Base-by-base conservation (phyloP, 805 yeast species). In the Myxozyma mucilagina region DNA sequence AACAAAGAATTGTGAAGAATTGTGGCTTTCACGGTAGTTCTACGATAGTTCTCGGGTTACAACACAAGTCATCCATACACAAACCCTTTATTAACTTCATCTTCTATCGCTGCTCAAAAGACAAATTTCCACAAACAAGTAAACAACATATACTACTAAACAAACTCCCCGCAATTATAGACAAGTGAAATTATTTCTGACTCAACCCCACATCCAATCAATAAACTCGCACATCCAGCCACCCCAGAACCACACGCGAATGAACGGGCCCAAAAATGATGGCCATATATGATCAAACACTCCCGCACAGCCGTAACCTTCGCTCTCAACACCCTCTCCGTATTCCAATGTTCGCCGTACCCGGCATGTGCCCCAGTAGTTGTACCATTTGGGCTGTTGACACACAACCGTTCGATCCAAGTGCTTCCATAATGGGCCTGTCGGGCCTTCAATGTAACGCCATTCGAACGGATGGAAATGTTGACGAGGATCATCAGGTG, bases 381-480 rank as follows among this genome's bases (percentile, higher is more conserved):
- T 92, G 94, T 96, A 93, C 97, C 97, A 90, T 72, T 90, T 91
- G 63, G 84, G 79, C 39, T 92, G 76, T 71, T 91, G 96, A 72
- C 99, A 93, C 0, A 94, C 85, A 14, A 84, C 80, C 0, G 76
- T 73, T 47, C 99, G 79, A 52, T 80, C 73, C 57, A 94, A 77
- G 70, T 90, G 87, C 74, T 93, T 93, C 57, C 80, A 78, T 55
- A 94, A 73, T 0, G 99, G 99, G 0, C 99, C 99, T 0, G 82
- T 77, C 1, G 99, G 99, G 0, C 99, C 99, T 69, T 89, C 92
- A 53, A 94, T 91, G 72, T 88, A 90, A 67, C 84, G 83, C 89
- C 92, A 89, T 67, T 94, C 96, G 71, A 89, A 90, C 1, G 94
- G 86, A 64, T 91, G 88, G 85, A 92, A 88, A 61, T 78, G 81